Conservation (phyloP, 2,329 filamentous ascomycete species). For the Stachybotrys chartarum region DNA sequence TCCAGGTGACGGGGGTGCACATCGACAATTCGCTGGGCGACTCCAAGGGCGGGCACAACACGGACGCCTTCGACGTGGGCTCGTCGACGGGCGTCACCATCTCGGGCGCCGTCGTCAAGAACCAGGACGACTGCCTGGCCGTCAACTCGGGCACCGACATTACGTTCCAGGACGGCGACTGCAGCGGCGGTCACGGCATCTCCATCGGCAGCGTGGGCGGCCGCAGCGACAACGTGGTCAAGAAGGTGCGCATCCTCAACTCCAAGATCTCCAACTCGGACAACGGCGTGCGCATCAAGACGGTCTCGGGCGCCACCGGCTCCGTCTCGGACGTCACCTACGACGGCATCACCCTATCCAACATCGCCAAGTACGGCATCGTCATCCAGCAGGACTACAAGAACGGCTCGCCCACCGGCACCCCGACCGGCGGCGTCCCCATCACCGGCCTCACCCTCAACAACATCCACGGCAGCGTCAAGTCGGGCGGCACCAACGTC, state of each 20-base stretch:
- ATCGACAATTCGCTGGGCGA: slow-evolving; percentile 32
- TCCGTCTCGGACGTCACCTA: slow-evolving; percentile 35
- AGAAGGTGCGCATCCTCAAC: slow-evolving; percentile 41
- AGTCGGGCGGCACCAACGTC: slow-evolving; percentile 29
- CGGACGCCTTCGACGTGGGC: slow-evolving; percentile 52
- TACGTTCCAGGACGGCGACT: slow-evolving; percentile 34
- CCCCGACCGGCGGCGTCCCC: slow-evolving; percentile 41
- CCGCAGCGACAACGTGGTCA: slow-evolving; percentile 44
- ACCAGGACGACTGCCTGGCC: slow-evolving; percentile 56
- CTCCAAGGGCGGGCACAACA: slow-evolving; percentile 37
- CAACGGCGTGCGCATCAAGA: slow-evolving; percentile 47
- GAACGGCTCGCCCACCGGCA: slow-evolving; percentile 37
- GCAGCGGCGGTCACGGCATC: slow-evolving; percentile 36
- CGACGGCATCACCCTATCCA: slow-evolving; percentile 31
- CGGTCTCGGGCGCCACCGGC: slow-evolving; percentile 36
- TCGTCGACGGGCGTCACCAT: slow-evolving; percentile 42
- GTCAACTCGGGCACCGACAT: slow-evolving; percentile 46
- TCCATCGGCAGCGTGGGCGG: slow-evolving; percentile 38
- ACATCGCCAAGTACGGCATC: slow-evolving; percentile 32
- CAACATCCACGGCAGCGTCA: slow-evolving; percentile 35
- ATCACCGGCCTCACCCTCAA: slow-evolving; percentile 41
- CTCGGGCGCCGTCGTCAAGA: slow-evolving; percentile 44
- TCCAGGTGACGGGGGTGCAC: slow-evolving; percentile 25
- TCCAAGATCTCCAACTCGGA: slow-evolving; percentile 43
- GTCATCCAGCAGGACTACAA: slow-evolving; percentile 38